A percentile compares a stretch with the other conserved stretches of the same genome.
These are phyloP conservation scores for Caryopteris hybrid DNA, from an alignment of 305 asterid genomes.

Conservation along the genomic window DNA sequence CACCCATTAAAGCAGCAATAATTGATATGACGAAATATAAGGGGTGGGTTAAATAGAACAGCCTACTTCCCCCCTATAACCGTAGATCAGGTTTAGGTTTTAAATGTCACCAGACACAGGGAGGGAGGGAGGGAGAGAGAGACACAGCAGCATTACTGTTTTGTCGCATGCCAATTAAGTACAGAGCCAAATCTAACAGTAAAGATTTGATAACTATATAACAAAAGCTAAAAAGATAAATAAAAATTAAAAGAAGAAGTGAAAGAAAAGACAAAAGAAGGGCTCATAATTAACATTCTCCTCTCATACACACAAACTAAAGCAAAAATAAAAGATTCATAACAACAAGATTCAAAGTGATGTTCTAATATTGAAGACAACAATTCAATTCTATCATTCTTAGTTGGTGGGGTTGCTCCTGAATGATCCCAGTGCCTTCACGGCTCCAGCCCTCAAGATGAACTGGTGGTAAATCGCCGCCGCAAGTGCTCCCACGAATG, in stretches of 20 bases:
- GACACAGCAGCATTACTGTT: not conserved
- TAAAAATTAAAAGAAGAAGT: too few relatives aligned
- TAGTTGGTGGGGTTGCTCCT: constrained; percentile 81
- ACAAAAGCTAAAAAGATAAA: not conserved
- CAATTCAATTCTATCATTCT: constrained; percentile 3
- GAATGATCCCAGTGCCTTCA: constrained; percentile 86
- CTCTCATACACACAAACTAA: constrained; percentile 28
- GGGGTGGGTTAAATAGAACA: not conserved
- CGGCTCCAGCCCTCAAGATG: constrained; percentile 68
- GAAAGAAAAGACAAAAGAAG: not conserved
- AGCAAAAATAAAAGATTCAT: constrained; percentile 19
- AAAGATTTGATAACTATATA: not conserved
- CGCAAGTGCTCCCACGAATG: constrained; percentile 67
- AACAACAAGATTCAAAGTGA: not conserved
- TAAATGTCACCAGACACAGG: too few relatives aligned
- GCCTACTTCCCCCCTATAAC: not conserved
- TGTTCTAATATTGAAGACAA: not conserved
- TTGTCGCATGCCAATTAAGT: constrained; percentile 9
- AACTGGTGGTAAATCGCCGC: constrained; percentile 86
- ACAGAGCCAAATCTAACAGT: constrained; percentile 6
- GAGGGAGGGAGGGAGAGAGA: not conserved
- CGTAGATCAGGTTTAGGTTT: not conserved
- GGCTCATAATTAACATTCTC: constrained; percentile 15
- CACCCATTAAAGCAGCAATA: not conserved
- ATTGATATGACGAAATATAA: not conserved